Base-by-base conservation (phyloP, 805 yeast species). In the Candida endomychidarum region DNA sequence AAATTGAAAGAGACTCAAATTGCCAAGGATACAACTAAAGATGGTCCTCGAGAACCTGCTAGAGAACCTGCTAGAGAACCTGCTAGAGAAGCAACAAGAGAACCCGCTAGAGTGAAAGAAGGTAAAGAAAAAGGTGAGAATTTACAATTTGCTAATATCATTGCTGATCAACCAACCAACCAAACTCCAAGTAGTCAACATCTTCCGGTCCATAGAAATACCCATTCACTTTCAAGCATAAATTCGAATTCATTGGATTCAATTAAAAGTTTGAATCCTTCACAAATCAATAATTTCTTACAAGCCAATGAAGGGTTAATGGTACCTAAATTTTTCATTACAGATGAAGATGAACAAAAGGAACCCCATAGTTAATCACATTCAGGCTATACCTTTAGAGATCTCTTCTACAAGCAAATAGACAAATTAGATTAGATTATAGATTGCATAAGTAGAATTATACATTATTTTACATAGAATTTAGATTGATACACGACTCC, bases 321-420 rank as follows among this genome's bases (percentile, higher is more conserved):
- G 14, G 45, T 47, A 4, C 51, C 51, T 8, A 23, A 38, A 20
- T 47, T 47, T 30, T 47, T 40, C 33, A 44, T 47, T 8, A 47
- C 45, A 11, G 49, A 45, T 25, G 51, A 47, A 34, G 45, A 42
- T 28, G 30, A 27, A 25, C 8, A 6, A 7, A 23, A 23, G 10
- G 12, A 23, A 7, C n/a, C n/a, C n/a, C n/a, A n/a, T n/a, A n/a
- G n/a, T n/a, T n/a, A n/a, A n/a, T n/a, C n/a, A n/a, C n/a, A n/a
- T n/a, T n/a, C n/a, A n/a, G n/a, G n/a, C n/a, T n/a, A n/a, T n/a
- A n/a, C n/a, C n/a, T n/a, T n/a, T n/a, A n/a, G n/a, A n/a, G n/a
- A n/a, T n/a, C n/a, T n/a, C n/a, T n/a, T n/a, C n/a, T n/a, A n/a
- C n/a, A n/a, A n/a, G n/a, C n/a, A n/a, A n/a, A n/a, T n/a, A n/a